Conservation (phyloP, 2,329 filamentous ascomycete species). For the Talaromyces sp. region DNA sequence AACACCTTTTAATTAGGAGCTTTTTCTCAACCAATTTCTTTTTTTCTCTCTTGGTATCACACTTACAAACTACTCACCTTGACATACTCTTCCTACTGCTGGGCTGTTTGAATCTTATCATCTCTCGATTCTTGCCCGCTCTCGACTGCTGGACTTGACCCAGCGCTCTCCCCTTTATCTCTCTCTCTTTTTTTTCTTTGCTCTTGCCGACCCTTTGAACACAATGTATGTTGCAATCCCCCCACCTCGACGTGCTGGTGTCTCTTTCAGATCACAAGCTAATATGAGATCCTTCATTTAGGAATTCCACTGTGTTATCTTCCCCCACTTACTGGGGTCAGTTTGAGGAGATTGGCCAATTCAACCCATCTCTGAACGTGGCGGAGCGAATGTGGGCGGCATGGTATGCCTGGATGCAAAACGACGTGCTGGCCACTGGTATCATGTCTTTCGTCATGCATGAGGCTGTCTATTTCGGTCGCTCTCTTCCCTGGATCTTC, state of each 20-base stretch:
- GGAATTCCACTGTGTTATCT: slow-evolving; percentile 53
- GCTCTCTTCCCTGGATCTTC: slow-evolving; percentile 87
- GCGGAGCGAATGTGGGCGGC: slow-evolving; percentile 89
- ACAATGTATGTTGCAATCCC: not conserved
- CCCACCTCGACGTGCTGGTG: not conserved
- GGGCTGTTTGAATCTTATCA: not conserved
- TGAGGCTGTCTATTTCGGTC: slow-evolving; percentile 91
- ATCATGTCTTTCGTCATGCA: slow-evolving; percentile 98
- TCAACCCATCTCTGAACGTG: slow-evolving; percentile 84
- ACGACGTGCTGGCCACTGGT: slow-evolving; percentile 92
- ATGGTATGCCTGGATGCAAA: slow-evolving; percentile 98
- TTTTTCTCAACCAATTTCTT: slow-evolving; percentile 5
- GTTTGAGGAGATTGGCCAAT: slow-evolving; percentile 66
- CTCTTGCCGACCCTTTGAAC: not conserved
- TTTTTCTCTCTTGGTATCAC: slow-evolving; percentile 4
- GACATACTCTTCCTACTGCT: not conserved
- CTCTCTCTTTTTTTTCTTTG: not conserved
- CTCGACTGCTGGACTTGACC: not conserved
- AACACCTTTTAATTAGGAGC: slow-evolving; percentile 13
- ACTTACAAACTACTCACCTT: not conserved
- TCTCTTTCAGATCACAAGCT: too few species aligned
- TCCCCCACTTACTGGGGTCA: slow-evolving; percentile 66
- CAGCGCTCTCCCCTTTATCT: not conserved
- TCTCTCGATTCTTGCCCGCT: not conserved
- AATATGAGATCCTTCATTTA: slow-evolving; percentile 24